Conservation (phyloP, 2,329 filamentous ascomycete genomes). For the Colletotrichum eleusines region DNA sequence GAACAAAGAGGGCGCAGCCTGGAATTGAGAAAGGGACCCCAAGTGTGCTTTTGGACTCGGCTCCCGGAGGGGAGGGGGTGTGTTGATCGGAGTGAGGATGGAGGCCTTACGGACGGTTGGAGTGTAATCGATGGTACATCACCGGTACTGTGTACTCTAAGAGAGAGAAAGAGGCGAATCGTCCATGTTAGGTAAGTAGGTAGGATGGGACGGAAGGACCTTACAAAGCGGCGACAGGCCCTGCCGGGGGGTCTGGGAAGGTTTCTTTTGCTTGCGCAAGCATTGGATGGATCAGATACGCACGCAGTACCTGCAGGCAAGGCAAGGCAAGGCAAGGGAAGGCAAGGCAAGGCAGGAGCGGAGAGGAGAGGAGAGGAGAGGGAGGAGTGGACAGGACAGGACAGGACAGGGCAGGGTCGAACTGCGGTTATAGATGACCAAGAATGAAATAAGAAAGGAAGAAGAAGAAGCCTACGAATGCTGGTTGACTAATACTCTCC, state of each 20-base stretch:
- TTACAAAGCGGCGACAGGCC: constrained; percentile 35
- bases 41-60: constrained; percentile 5
- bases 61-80: neutral
- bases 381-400: too few species aligned
- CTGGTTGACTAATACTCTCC: too few species aligned
- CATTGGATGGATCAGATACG: constrained; percentile 15
- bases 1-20: constrained; percentile 20
- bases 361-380: too few species aligned
- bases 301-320: constrained; percentile 1
- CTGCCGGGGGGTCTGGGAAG: constrained; percentile 28
- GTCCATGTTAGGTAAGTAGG: neutral
- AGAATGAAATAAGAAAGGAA: constrained; percentile 3
- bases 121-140: neutral
- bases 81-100: constrained; percentile 12
- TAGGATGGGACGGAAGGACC: neutral
- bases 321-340: neutral
- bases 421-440: constrained; percentile 1
- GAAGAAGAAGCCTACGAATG: neutral
- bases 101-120: constrained; percentile 8
- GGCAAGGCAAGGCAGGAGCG: neutral
- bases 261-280: constrained; percentile 18
- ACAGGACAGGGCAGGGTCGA: neutral
- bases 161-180: neutral
- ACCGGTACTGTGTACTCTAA: neutral
- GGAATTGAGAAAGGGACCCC: constrained; percentile 17